phyloP scores from a whole-genome alignment of 306 rosid genomes.

The Citrullus mucosospermus region DNA sequence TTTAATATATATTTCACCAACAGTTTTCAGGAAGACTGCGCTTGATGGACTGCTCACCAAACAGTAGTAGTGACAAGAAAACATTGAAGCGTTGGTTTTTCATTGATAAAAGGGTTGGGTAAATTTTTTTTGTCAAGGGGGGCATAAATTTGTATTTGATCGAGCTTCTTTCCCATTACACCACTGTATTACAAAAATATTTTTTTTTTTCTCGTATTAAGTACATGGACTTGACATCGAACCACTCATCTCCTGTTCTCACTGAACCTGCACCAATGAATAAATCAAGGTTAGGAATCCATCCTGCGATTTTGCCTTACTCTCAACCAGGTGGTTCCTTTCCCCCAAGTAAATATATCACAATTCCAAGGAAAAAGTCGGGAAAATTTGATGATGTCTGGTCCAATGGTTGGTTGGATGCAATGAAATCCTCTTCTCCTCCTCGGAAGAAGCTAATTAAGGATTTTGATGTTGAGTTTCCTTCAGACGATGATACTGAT shows the following conservation, averaged over 20 bases:
- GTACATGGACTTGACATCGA: conserved; percentile 67
- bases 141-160: conserved; percentile 1
- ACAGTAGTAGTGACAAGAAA: conserved; percentile 64
- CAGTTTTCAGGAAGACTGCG: conserved; percentile 38
- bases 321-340: conserved; percentile 53
- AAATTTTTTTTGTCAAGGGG: conserved; percentile 6
- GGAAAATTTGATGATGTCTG: conserved; percentile 65
- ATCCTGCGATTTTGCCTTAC: conserved; percentile 35
- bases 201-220: neutral
- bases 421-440: conserved; percentile 92
- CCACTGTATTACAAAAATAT: neutral
- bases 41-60: conserved; percentile 73
- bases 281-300: conserved; percentile 72
- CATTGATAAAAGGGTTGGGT: conserved; percentile 86
- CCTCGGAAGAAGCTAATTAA: conserved; percentile 56
- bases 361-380: conserved; percentile 46
- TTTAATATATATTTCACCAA: neutral
- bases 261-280: conserved; percentile 54
- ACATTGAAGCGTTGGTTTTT: conserved; percentile 89
- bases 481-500: conserved; percentile 58
- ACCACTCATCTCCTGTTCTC: conserved; percentile 53
- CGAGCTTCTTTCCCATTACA: neutral
- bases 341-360: conserved; percentile 34
- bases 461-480: conserved; percentile 29
- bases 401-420: conserved; percentile 89